phyloP scores from a whole-genome alignment of 1,139 yeast species.

The Kodamaea ohmeri region DNA sequence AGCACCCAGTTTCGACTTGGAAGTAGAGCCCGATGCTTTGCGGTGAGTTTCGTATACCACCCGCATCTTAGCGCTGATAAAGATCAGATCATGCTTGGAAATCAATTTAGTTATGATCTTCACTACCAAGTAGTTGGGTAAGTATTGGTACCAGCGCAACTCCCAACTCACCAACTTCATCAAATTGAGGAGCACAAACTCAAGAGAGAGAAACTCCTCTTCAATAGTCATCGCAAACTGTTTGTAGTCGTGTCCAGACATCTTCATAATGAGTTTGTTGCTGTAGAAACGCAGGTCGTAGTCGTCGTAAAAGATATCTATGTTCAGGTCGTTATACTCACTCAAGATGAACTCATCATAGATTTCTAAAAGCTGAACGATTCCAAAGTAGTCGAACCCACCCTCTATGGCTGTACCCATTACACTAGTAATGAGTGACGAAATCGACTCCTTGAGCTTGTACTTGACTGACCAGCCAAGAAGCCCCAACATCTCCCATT shows the following conservation, averaged over 20 bases:
- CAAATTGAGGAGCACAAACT: slow-evolving; percentile 33
- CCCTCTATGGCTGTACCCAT: slow-evolving; percentile 32
- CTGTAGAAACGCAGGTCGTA: slow-evolving; percentile 29
- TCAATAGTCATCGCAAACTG: slow-evolving; percentile 28
- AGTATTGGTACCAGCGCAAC: slow-evolving; percentile 42
- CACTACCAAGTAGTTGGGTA: slow-evolving; percentile 32
- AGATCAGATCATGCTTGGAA: slow-evolving; percentile 32
- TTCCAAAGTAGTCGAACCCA: slow-evolving; percentile 42
- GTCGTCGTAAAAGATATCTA: slow-evolving; percentile 31
- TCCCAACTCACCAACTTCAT: slow-evolving; percentile 40
- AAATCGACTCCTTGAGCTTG: slow-evolving; percentile 37
- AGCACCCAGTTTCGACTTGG: slow-evolving; percentile 11
- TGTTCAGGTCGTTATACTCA: slow-evolving; percentile 30
- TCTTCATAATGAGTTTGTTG: slow-evolving; percentile 36
- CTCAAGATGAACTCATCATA: slow-evolving; percentile 43
- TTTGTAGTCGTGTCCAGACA: slow-evolving; percentile 22
- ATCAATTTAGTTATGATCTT: slow-evolving; percentile 31
- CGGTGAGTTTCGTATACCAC: slow-evolving; percentile 38
- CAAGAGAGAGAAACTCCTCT: slow-evolving; percentile 32
- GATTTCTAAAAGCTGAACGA: slow-evolving; percentile 36
- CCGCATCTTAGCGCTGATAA: slow-evolving; percentile 30
- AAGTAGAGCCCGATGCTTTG: slow-evolving; percentile 11
- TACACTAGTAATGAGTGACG: slow-evolving; percentile 41
- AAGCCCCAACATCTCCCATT: slow-evolving; percentile 44
- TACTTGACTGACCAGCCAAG: slow-evolving; percentile 43